phyloP scores from a whole-genome alignment of 805 yeast genomes.

The Yarrowia bubula region DNA sequence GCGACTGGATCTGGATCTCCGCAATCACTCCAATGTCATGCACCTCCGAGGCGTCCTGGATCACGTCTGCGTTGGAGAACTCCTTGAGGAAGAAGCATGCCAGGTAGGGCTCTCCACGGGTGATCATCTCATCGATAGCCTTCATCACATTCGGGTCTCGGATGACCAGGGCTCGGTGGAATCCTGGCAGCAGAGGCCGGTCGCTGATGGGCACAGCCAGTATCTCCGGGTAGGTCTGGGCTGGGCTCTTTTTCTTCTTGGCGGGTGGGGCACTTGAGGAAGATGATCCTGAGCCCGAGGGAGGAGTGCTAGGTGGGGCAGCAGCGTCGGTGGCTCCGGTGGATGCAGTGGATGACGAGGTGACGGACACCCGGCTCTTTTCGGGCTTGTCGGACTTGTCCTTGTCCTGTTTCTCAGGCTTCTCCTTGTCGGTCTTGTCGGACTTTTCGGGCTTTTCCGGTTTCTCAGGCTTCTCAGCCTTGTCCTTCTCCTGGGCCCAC shows the following conservation, averaged over 20 bases:
- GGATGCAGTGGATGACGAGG: slow-evolving; percentile 1
- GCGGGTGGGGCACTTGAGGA: background rate
- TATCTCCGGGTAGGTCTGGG: slow-evolving; percentile 24
- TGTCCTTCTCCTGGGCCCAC: slow-evolving; percentile 18
- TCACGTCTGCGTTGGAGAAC: slow-evolving; percentile 21
- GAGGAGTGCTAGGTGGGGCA: background rate
- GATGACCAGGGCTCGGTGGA: slow-evolving; percentile 25
- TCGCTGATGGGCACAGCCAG: slow-evolving; percentile 21
- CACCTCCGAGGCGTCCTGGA: slow-evolving; percentile 23
- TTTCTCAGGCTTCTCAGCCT: background rate
- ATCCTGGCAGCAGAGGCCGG: slow-evolving; percentile 22
- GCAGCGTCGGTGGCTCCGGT: slow-evolving; percentile 6
- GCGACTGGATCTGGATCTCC: slow-evolving; percentile 25
- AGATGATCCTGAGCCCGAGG: slow-evolving; percentile 15
- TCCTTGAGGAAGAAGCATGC: slow-evolving; percentile 25
- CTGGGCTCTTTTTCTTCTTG: slow-evolving; percentile 14
- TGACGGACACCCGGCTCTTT: background rate
- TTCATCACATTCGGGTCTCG: slow-evolving; percentile 25
- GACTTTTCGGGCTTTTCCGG: background rate
- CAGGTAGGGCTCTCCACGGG: slow-evolving; percentile 22
- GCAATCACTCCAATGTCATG: slow-evolving; percentile 27
- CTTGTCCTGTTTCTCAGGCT: background rate
- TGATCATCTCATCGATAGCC: slow-evolving; percentile 25
- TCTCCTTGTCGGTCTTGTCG: slow-evolving; percentile 11
- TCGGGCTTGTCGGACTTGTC: slow-evolving; percentile 16